These are phyloP conservation scores for Boletus vermiculosoides DNA, from an alignment of 768 basidiomycete species.

Conservation along the genomic window DNA sequence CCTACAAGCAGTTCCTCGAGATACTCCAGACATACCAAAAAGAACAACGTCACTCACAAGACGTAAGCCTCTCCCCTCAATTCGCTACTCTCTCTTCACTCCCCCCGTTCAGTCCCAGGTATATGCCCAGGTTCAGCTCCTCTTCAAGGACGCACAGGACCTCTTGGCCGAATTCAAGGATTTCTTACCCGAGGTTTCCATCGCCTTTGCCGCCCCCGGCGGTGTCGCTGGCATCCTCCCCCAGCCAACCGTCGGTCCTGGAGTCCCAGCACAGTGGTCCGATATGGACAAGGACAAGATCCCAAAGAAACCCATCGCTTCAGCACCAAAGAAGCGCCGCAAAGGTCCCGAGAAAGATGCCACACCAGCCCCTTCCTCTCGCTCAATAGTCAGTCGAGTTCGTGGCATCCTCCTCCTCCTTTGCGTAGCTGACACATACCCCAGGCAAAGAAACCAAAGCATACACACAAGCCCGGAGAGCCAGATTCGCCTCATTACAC, in stretches of 20 bases:
- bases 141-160: constrained; percentile 82
- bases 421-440: constrained; percentile 1
- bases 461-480: constrained; percentile 60
- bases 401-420: constrained; percentile 19
- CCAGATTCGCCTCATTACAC: constrained; percentile 46
- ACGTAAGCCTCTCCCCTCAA: constrained; percentile 47
- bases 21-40: constrained; percentile 87
- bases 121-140: constrained; percentile 72
- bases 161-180: constrained; percentile 78
- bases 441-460: constrained; percentile 64
- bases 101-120: constrained; percentile 58
- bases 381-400: constrained; percentile 49
- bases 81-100: background rate
- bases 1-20: constrained; percentile 87
- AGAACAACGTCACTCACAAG: constrained; percentile 70
- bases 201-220: constrained; percentile 40
- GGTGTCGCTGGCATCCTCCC: constrained; percentile 50
- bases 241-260: constrained; percentile 41
- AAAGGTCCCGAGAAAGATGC: constrained; percentile 66
- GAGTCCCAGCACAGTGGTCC: constrained; percentile 39
- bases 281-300: constrained; percentile 40
- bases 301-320: constrained; percentile 43
- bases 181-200: constrained; percentile 69
- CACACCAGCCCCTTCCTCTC: constrained; percentile 55
- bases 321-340: constrained; percentile 57